Percentiles rank a stretch among this genome's conserved stretches.
Evolutionary conservation across 148 eudicot species (phyloP).

Genomic region (Diospyros lotus): DNA sequence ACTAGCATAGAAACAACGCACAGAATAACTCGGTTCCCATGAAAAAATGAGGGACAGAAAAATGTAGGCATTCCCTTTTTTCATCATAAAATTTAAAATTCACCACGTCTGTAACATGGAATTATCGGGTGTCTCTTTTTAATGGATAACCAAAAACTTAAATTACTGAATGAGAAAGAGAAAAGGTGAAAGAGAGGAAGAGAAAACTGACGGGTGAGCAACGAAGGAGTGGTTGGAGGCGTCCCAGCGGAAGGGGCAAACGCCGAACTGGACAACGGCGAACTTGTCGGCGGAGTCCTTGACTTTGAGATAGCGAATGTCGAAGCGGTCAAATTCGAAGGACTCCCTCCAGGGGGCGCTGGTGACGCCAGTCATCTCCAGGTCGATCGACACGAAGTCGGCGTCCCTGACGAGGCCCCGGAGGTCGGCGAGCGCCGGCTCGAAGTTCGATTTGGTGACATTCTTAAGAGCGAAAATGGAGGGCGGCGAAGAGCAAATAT

Average conservation of each 20-base stretch:
- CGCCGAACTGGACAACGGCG: constrained; percentile 89
- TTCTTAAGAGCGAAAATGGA: constrained; percentile 59
- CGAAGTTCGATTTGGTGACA: constrained; percentile 78
- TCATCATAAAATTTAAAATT: too few species aligned
- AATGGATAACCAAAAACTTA: neutral
- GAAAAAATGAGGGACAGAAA: too few species aligned
- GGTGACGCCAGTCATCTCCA: constrained; percentile 90
- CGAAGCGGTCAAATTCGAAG: constrained; percentile 63
- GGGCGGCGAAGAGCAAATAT: constrained; percentile 18
- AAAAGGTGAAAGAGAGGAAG: neutral
- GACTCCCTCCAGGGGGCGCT: constrained; percentile 90
- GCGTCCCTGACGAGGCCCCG: constrained; percentile 51
- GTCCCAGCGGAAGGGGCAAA: constrained; percentile 97
- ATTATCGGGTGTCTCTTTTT: too few species aligned
- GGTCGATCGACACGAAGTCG: constrained; percentile 80
- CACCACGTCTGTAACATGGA: too few species aligned
- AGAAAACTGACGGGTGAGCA: constrained; percentile 75
- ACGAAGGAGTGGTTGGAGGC: constrained; percentile 37
- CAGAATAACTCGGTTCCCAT: too few species aligned
- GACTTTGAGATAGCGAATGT: constrained; percentile 68
- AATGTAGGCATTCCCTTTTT: too few species aligned
- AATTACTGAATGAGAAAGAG: neutral
- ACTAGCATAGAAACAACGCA: too few species aligned
- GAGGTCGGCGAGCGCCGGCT: constrained; percentile 48
- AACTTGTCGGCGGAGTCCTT: constrained; percentile 87